Evolutionary conservation across 495 filamentous ascomycete genomes (phyloP).

Genomic region (Penicillium paradoxum): DNA sequence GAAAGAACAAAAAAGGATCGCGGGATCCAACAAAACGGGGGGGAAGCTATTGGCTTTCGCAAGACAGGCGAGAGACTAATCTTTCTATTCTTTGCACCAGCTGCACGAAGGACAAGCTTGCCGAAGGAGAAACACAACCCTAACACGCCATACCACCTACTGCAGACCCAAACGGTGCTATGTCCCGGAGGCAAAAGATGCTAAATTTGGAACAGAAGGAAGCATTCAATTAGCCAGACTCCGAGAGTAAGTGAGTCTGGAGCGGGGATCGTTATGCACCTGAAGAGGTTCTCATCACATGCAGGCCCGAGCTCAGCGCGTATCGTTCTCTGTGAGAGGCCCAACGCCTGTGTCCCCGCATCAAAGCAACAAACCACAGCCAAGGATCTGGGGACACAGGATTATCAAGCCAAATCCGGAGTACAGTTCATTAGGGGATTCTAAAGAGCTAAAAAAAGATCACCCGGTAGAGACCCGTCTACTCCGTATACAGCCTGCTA

Average conservation of each 20-base stretch:
- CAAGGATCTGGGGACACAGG: background rate
- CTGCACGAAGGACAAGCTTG: constrained; percentile 21
- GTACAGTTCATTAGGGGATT: too few species aligned
- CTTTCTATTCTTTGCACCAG: constrained; percentile 32
- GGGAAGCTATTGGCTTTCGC: constrained; percentile 5
- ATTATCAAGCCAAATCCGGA: constrained; percentile 2
- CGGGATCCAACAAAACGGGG: constrained; percentile 12
- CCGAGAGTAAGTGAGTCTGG: background rate
- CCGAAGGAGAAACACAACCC: constrained; percentile 13
- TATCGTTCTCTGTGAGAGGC: constrained; percentile 26
- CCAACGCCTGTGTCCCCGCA: constrained; percentile 15
- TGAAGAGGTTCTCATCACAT: constrained; percentile 25
- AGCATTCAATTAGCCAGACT: background rate
- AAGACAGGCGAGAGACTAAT: constrained; percentile 3
- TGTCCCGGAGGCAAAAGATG: constrained; percentile 8
- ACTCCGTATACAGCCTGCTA: too few species aligned
- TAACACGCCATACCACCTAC: constrained; percentile 16
- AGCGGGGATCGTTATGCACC: constrained; percentile 23
- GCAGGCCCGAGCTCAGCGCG: constrained; percentile 19
- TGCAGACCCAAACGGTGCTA: constrained; percentile 17
- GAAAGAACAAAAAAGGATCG: constrained; percentile 10
- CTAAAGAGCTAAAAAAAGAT: background rate
- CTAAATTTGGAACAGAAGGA: constrained; percentile 32
- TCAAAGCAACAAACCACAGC: constrained; percentile 7
- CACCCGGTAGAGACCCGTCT: background rate